Evolutionary conservation across 345 rosid species (phyloP).

Genomic region (Angophora floribunda): DNA sequence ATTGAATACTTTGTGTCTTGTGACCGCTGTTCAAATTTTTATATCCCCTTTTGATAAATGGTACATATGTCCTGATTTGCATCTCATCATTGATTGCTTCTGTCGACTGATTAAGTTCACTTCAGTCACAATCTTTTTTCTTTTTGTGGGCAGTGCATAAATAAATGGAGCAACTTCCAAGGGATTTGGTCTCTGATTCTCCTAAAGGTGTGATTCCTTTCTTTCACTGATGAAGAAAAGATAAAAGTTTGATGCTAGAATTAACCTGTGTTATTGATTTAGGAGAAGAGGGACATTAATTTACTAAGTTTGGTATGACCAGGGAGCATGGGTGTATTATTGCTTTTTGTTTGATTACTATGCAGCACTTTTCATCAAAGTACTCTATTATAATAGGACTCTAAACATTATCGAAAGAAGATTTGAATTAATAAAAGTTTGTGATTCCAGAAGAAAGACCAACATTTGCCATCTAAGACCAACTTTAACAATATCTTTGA

Average conservation of each 20-base stretch:
- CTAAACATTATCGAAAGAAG: not conserved
- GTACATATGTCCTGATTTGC: not conserved
- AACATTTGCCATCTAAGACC: not conserved
- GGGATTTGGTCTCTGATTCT: constrained; percentile 11
- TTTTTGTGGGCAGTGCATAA: constrained; percentile 2
- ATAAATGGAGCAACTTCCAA: constrained; percentile 38
- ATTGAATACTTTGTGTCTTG: not conserved
- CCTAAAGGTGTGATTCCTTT: constrained; percentile 14
- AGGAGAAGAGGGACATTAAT: not conserved
- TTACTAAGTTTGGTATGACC: not conserved
- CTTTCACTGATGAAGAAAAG: not conserved
- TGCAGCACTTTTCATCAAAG: not conserved
- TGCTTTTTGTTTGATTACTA: not conserved
- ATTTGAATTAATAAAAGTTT: not conserved
- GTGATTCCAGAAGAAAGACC: not conserved
- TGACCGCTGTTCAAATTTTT: not conserved
- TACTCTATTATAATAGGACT: not conserved
- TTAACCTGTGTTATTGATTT: not conserved
- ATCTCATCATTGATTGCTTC: not conserved
- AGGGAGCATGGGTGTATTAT: not conserved
- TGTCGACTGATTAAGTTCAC: not conserved
- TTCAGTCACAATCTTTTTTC: not conserved
- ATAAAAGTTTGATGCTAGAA: not conserved
- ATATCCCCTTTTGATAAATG: not conserved
- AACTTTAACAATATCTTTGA: not conserved